Evolutionary conservation across 2,329 filamentous ascomycete species (phyloP).

Genomic region (Ascochyta lentis): DNA sequence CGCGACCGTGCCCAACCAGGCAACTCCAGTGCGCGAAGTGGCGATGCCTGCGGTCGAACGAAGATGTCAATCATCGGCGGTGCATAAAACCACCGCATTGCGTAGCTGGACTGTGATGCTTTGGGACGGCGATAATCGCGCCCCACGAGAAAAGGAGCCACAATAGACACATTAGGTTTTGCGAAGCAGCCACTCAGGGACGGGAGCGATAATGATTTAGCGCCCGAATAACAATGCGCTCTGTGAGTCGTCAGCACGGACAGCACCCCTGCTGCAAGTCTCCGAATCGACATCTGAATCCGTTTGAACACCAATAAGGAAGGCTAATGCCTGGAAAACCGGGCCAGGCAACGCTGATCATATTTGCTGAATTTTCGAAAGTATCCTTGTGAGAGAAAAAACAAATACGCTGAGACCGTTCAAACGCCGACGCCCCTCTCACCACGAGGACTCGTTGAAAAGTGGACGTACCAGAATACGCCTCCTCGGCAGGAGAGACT

Average conservation of each 20-base stretch:
- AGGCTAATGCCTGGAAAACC: slow-evolving; percentile 33
- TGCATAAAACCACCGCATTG: slow-evolving; percentile 45
- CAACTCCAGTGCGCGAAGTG: slow-evolving; percentile 45
- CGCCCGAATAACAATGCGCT: slow-evolving; percentile 41
- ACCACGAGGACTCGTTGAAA: slow-evolving; percentile 31
- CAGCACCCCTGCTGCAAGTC: slow-evolving; percentile 42
- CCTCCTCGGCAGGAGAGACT: slow-evolving; percentile 31
- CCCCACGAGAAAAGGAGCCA: slow-evolving; percentile 39
- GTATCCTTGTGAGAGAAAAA: slow-evolving; percentile 41
- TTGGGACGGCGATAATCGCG: slow-evolving; percentile 41
- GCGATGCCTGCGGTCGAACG: slow-evolving; percentile 32
- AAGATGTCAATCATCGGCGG: slow-evolving; percentile 36
- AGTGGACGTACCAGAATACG: slow-evolving; percentile 19
- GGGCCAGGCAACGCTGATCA: slow-evolving; percentile 46
- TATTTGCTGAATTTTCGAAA: slow-evolving; percentile 48
- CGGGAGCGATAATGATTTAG: slow-evolving; percentile 43
- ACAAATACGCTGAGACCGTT: slow-evolving; percentile 39
- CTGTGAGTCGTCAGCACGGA: slow-evolving; percentile 41
- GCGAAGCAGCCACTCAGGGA: slow-evolving; percentile 43
- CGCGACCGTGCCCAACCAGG: slow-evolving; percentile 21
- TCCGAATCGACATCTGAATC: slow-evolving; percentile 41
- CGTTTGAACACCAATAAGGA: slow-evolving; percentile 41
- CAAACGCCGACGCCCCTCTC: slow-evolving; percentile 33
- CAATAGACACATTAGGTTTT: slow-evolving; percentile 45
- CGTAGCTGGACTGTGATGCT: slow-evolving; percentile 43